A percentile compares a stretch with the other conserved stretches of the same genome.
These are phyloP conservation scores for Fusarium compactum DNA, from an alignment of 2,329 filamentous ascomycete genomes.

Conservation along the genomic window DNA sequence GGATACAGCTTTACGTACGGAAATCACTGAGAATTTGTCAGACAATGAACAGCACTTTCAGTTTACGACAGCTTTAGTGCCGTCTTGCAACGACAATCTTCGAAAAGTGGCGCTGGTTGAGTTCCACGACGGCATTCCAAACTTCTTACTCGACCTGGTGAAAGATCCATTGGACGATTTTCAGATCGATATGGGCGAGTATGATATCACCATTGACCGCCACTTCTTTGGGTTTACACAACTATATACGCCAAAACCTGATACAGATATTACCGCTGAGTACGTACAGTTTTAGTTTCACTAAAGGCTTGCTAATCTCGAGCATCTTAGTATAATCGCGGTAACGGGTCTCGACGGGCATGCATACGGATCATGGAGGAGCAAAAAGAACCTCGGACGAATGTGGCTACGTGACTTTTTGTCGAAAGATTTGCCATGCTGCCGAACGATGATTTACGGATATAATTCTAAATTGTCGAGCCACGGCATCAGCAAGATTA, in stretches of 20 bases:
- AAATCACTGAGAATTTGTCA: not conserved
- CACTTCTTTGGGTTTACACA: not conserved
- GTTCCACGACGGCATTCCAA: not conserved
- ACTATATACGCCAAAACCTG: too few relatives aligned
- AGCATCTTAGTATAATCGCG: not conserved
- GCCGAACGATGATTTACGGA: not conserved
- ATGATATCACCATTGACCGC: not conserved
- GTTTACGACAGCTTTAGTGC: not conserved
- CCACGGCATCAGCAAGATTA: not conserved
- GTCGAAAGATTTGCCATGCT: not conserved
- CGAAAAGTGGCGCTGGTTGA: not conserved
- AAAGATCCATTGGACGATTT: too few relatives aligned
- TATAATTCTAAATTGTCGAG: not conserved
- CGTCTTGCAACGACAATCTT: not conserved
- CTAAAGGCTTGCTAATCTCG: not conserved
- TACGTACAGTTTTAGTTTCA: too few relatives aligned
- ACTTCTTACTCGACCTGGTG: too few relatives aligned
- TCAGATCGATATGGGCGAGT: too few relatives aligned
- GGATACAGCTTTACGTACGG: too few relatives aligned
- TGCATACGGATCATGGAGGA: not conserved
- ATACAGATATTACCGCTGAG: too few relatives aligned
- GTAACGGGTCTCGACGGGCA: not conserved
- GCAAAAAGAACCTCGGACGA: not conserved
- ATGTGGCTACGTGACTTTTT: conserved; percentile 5
- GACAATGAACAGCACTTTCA: not conserved